Evolutionary conservation across 768 basidiomycete species (phyloP).

Genomic region (Phylloporus sp.): DNA sequence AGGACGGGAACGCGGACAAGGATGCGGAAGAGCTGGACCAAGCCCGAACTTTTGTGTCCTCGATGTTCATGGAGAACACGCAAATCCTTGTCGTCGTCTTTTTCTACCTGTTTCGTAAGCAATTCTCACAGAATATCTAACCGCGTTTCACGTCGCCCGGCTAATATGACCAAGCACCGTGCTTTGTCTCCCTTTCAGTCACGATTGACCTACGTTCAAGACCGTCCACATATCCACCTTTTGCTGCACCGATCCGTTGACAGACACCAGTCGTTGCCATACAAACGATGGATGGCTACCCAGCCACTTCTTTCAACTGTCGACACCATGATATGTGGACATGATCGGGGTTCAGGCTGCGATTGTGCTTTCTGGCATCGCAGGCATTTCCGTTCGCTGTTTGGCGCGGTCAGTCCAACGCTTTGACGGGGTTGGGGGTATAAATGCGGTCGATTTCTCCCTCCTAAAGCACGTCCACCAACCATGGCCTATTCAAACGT

Average conservation of each 20-base stretch:
- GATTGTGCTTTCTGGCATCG: not conserved
- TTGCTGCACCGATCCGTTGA: not conserved
- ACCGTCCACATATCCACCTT: not conserved
- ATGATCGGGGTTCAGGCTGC: not conserved
- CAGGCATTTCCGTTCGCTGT: constrained; percentile 1
- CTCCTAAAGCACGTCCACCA: not conserved
- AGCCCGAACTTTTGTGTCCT: constrained; percentile 94
- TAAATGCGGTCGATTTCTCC: constrained; percentile 14
- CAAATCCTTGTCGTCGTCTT: no score
- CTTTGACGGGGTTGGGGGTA: constrained; percentile 17
- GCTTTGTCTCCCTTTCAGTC: constrained; percentile 7
- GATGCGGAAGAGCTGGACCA: constrained; percentile 75
- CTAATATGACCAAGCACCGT: constrained; percentile 2
- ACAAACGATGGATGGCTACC: not conserved
- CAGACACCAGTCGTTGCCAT: constrained; percentile 4
- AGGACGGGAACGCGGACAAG: constrained; percentile 95
- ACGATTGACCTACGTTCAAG: not conserved
- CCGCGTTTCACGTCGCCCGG: no score
- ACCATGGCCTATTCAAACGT: constrained; percentile 16
- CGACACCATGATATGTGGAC: constrained; percentile 8
- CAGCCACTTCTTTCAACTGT: not conserved
- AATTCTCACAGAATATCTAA: no score
- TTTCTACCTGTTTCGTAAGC: constrained; percentile 35
- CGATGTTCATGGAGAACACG: constrained; percentile 50
- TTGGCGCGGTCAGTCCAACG: constrained; percentile 1